A percentile compares a stretch with the other conserved stretches of the same genome.
These are phyloP conservation scores for Cyclotella atomus DNA, from an alignment of 108 stramenopile genomes.

Conservation along the genomic window DNA sequence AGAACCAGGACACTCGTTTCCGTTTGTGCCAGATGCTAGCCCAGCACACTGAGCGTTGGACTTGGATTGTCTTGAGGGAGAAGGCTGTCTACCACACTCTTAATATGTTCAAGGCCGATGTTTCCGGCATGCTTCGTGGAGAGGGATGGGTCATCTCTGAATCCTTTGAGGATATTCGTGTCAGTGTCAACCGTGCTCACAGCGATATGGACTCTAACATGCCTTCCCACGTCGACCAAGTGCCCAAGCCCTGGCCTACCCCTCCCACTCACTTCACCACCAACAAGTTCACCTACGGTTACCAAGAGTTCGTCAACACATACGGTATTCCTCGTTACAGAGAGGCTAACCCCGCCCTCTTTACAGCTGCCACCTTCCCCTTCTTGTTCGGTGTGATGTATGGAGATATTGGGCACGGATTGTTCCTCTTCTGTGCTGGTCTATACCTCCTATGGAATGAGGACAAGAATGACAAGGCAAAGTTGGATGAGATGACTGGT, in stretches of 20 bases:
- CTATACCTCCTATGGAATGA: slow-evolving; percentile 84
- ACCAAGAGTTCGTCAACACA: slow-evolving; percentile 99
- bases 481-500: slow-evolving; percentile 87
- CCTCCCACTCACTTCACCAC: slow-evolving; percentile 98
- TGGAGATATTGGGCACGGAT: slow-evolving; percentile 98
- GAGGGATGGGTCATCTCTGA: slow-evolving; percentile 97
- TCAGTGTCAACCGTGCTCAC: slow-evolving; percentile 83
- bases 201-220: slow-evolving; percentile 89
- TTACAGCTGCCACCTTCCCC: slow-evolving; percentile 98
- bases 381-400: slow-evolving; percentile 99
- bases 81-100: slow-evolving; percentile 97
- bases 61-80: slow-evolving; percentile 90
- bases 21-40: slow-evolving; percentile 92
- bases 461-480: slow-evolving; percentile 72
- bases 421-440: slow-evolving; percentile 85
- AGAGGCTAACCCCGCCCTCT: slow-evolving; percentile 98
- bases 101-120: slow-evolving; percentile 98
- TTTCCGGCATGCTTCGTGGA: slow-evolving; percentile 94
- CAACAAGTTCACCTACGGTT: slow-evolving; percentile 94
- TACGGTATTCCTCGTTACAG: slow-evolving; percentile 98
- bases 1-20: slow-evolving; percentile 96
- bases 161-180: slow-evolving; percentile 67
- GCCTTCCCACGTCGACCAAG: slow-evolving; percentile 88
- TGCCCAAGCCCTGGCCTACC: slow-evolving; percentile 91
- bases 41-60: slow-evolving; percentile 87